Conservation (phyloP, 441 rosid species). For the Pelargonium australe region DNA sequence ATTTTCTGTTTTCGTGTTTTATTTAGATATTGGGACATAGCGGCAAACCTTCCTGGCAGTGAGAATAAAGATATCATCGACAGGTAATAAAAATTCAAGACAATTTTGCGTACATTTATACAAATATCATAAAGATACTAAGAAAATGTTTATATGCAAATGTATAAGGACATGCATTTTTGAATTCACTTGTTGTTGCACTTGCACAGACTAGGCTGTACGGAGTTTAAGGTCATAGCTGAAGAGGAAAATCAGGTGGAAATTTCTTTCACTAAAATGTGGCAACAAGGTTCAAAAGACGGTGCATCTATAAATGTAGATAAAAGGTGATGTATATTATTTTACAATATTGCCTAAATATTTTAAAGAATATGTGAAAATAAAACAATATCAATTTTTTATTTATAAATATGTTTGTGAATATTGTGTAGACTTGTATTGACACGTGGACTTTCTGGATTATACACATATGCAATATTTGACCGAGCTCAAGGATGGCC, state of each 20-base stretch:
- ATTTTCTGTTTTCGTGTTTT: no score
- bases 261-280: slow-evolving; percentile 37
- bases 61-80: neutral
- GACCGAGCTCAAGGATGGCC: slow-evolving; percentile 74
- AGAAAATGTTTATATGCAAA: slow-evolving; percentile 39
- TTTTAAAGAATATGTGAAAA: no score
- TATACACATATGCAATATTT: slow-evolving; percentile 64
- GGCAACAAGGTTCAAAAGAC: slow-evolving; percentile 29
- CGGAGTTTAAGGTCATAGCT: slow-evolving; percentile 31
- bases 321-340: slow-evolving; percentile 23
- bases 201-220: slow-evolving; percentile 17
- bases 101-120: neutral
- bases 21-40: slow-evolving; percentile 64
- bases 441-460: slow-evolving; percentile 70
- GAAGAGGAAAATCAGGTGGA: slow-evolving; percentile 43
- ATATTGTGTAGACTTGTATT: slow-evolving; percentile 40
- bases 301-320: slow-evolving; percentile 42
- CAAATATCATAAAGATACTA: slow-evolving; percentile 39
- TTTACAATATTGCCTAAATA: no score
- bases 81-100: neutral
- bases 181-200: neutral
- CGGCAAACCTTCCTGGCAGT: slow-evolving; percentile 55
- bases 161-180: slow-evolving; percentile 5
- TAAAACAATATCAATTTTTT: no score
- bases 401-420: neutral